Evolutionary conservation across 148 eudicot species (phyloP), one percentile per base, ranked within the genome.

Genomic region (Bassia scoparia): DNA sequence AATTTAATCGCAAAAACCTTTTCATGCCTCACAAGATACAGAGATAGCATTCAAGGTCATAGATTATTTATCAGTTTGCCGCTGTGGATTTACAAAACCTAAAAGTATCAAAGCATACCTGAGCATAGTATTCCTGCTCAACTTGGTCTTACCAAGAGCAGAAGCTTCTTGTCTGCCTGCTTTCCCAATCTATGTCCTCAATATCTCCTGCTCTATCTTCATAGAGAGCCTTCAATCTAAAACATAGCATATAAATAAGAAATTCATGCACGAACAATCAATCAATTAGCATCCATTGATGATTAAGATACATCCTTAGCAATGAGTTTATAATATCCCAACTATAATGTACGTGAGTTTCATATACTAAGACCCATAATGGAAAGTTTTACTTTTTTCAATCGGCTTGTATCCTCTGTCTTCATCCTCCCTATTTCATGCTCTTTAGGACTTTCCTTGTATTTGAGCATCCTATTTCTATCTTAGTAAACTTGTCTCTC

Each of bases 141-240:
- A 95, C 88, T n/a, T 76, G 96, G 91, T 76, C 85, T 86, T 61
- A 97, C 98, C n/a, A n/a, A n/a, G n/a, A 37, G 96, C 98, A 46
- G 87, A 93, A 81, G 98, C 98, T 87, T 94, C 98, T 82, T 94
- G 96, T 70, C 98, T 43, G 96, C 98, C 80, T n/a, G 85, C 81
- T 79, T 91, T 94, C 98, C 98, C n/a, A n/a, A 94, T 81, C 98
- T 82, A 94, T 91, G 75, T 94, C 98, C 83, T 94, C 98, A 84
- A 91, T 97, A 76, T 96, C 92, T 74, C 87, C 88, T 82, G 96
- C 83, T 74, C 91, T 86, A 74, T 95, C 98, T 84, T 79, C 98
- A 88, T 89, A 72, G n/a, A 95, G 97, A 67, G n/a, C 96, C 98
- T 87, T 91, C 96, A 77, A 95, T 89, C 98, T 95, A 58, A 63